A percentile compares a stretch with the other conserved stretches of the same genome.
Conservation (phyloP, 1,284 basidiomycete species). For the Cutaneotrichosporon cutaneum region DNA sequence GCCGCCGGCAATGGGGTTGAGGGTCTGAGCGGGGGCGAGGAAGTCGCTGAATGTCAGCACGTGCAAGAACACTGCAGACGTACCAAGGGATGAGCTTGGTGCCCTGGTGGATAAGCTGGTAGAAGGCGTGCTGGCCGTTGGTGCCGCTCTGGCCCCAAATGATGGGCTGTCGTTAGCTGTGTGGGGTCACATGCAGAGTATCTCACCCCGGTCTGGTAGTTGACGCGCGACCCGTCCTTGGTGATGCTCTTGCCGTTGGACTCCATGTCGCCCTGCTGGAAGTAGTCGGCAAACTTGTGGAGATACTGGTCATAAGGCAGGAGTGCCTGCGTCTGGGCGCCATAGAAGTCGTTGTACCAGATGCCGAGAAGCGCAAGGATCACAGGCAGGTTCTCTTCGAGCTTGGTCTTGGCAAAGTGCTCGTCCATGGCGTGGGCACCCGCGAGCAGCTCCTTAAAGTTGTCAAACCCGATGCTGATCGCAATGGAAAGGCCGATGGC, state of each 20-base stretch:
- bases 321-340: slow-evolving; percentile 88
- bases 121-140: slow-evolving; percentile 99
- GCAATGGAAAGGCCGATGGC: slow-evolving; percentile 96
- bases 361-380: slow-evolving; percentile 87
- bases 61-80: slow-evolving; percentile 22
- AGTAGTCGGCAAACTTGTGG: slow-evolving; percentile 99
- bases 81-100: slow-evolving; percentile 79
- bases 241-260: slow-evolving; percentile 97
- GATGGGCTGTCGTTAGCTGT: slow-evolving; percentile 66
- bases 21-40: slow-evolving; percentile 87
- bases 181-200: neutral
- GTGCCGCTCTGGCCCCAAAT: slow-evolving; percentile 98
- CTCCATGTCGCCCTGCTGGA: slow-evolving; percentile 99
- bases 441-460: slow-evolving; percentile 84
- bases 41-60: slow-evolving; percentile 65
- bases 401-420: slow-evolving; percentile 84
- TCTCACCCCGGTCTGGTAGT: slow-evolving; percentile 92
- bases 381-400: slow-evolving; percentile 91
- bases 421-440: slow-evolving; percentile 98
- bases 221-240: slow-evolving; percentile 84
- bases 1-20: slow-evolving; percentile 82
- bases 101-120: slow-evolving; percentile 95
- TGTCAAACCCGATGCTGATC: slow-evolving; percentile 87
- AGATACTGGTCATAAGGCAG: slow-evolving; percentile 98
- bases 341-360: slow-evolving; percentile 99